A percentile compares a stretch with the other conserved stretches of the same genome.
Evolutionary conservation across 1,284 basidiomycete species (phyloP).

Genomic region (Agroathelia rolfsii): DNA sequence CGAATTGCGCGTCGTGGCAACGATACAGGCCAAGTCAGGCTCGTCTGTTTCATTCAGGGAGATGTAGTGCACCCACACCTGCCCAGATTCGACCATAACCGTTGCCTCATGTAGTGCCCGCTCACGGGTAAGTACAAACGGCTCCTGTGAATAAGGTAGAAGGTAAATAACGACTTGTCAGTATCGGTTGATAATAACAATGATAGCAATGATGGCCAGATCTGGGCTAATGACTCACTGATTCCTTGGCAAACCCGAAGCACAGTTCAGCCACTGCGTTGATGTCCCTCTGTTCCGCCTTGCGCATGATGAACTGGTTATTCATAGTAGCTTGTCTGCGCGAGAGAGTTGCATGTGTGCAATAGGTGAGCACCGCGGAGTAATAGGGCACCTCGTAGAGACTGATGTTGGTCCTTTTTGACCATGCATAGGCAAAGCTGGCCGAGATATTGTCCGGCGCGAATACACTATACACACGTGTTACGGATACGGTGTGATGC

Average conservation of each 20-base stretch:
- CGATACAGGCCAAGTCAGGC: slow-evolving; percentile 48
- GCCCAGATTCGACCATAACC: slow-evolving; percentile 32
- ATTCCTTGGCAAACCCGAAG: slow-evolving; percentile 43
- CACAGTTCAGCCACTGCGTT: slow-evolving; percentile 36
- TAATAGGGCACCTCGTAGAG: slow-evolving; percentile 44
- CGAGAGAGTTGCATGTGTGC: slow-evolving; percentile 35
- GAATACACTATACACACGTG: slow-evolving; percentile 62
- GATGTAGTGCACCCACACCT: slow-evolving; percentile 55
- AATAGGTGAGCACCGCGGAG: slow-evolving; percentile 46
- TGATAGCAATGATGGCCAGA: slow-evolving; percentile 2
- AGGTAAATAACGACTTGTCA: slow-evolving; percentile 5
- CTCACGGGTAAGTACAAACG: slow-evolving; percentile 37
- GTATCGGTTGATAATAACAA: slow-evolving; percentile 6
- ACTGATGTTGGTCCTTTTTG: slow-evolving; percentile 28
- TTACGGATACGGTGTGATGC: too few species aligned
- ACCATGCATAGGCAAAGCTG: slow-evolving; percentile 41
- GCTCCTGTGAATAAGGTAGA: slow-evolving; percentile 27
- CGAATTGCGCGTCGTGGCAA: slow-evolving; percentile 49
- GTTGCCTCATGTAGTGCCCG: slow-evolving; percentile 41
- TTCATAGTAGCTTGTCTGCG: slow-evolving; percentile 17
- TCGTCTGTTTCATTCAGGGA: slow-evolving; percentile 13
- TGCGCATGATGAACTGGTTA: slow-evolving; percentile 28
- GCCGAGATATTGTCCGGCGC: slow-evolving; percentile 38
- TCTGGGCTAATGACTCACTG: slow-evolving; percentile 29
- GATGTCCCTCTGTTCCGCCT: slow-evolving; percentile 33